Evolutionary conservation across 1,284 basidiomycete species (phyloP).

Genomic region (Ustilago xerochloae): DNA sequence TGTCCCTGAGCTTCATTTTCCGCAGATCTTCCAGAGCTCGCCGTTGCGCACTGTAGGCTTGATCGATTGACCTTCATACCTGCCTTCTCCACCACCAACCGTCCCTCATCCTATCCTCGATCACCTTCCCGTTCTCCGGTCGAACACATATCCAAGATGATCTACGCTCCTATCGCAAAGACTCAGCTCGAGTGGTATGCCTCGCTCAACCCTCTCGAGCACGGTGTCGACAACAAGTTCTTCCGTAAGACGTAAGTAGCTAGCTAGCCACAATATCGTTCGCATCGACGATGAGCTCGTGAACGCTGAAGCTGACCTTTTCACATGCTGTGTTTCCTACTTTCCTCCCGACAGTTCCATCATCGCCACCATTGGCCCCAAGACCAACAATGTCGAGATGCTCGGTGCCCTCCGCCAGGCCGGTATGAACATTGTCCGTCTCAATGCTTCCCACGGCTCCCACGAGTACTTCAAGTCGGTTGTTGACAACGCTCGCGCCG

Average conservation of each 20-base stretch:
- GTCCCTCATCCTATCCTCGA: not conserved
- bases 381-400: conserved; percentile 65
- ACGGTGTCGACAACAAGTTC: conserved; percentile 64
- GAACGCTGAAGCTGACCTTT: not conserved
- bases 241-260: conserved; percentile 65
- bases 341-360: conserved; percentile 51
- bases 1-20: not conserved
- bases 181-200: conserved; percentile 68
- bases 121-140: not conserved
- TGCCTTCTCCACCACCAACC: conserved; percentile 1
- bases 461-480: conserved; percentile 67
- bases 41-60: not conserved
- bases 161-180: conserved; percentile 60
- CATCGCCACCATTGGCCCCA: conserved; percentile 67
- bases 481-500: conserved; percentile 64
- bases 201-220: conserved; percentile 67
- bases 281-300: too few relatives aligned
- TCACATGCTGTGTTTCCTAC: not conserved
- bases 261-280: too few relatives aligned
- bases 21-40: not conserved
- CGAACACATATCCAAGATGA: conserved; percentile 32
- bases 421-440: conserved; percentile 68
- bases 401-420: conserved; percentile 64
- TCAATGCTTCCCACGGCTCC: conserved; percentile 67
- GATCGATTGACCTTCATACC: conserved; percentile 1